These are phyloP conservation scores for Coemansia sp. DNA, from an alignment of 192 early-diverging fungal species.

Conservation along the genomic window DNA sequence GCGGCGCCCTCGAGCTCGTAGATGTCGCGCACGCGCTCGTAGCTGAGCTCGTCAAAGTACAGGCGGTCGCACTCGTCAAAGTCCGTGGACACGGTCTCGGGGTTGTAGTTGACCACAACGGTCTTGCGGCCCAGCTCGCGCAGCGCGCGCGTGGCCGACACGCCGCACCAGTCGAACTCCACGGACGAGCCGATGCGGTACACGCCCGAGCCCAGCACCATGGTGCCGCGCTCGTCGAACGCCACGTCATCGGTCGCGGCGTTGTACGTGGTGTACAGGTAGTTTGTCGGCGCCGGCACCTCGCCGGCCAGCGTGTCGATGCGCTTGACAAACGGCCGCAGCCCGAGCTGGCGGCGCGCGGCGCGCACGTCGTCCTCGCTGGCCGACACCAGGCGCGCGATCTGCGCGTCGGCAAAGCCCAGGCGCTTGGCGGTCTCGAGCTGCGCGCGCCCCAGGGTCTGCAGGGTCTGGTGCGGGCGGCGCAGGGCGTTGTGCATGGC, in stretches of 20 bases:
- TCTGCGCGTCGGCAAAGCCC: conserved; percentile 89
- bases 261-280: conserved; percentile 98
- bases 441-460: conserved; percentile 54
- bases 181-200: conserved; percentile 96
- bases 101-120: conserved; percentile 98
- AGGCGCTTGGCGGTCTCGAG: conserved; percentile 74
- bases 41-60: conserved; percentile 95
- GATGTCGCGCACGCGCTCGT: conserved; percentile 95
- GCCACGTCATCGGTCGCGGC: conserved; percentile 77
- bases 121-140: conserved; percentile 76
- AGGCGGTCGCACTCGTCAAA: conserved; percentile 97
- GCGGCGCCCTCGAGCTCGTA: conserved; percentile 79
- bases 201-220: conserved; percentile 96
- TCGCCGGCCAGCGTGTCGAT: conserved; percentile 96
- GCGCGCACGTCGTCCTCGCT: conserved; percentile 68
- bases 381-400: conserved; percentile 57
- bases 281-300: conserved; percentile 95
- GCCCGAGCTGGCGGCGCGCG: conserved; percentile 64
- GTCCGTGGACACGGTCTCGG: conserved; percentile 97
- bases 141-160: conserved; percentile 77
- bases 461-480: conserved; percentile 53
- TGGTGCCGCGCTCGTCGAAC: conserved; percentile 85
- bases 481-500: conserved; percentile 47
- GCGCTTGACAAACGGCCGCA: conserved; percentile 87
- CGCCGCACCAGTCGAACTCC: conserved; percentile 96